Evolutionary conservation across 306 rosid species (phyloP), one percentile per base, ranked within the genome.

Genomic region (Trifolium fragiferum): DNA sequence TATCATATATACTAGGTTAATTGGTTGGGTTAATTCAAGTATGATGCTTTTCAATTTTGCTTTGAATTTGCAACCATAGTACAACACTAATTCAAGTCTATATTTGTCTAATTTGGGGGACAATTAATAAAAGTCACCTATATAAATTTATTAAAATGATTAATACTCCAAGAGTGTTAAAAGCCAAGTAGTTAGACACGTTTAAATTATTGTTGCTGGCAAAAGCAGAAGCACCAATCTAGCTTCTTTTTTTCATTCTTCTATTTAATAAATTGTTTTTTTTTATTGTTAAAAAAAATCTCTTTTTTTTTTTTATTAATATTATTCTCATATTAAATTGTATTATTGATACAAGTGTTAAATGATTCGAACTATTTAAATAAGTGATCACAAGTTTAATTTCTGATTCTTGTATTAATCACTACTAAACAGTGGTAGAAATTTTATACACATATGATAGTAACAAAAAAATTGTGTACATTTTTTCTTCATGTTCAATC

Each of bases 211-310:
- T 25, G 18, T 11, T 57, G 63, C 63, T 16, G 33, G 63, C 63
- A 57, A 57, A 57, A 25, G 4, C 63, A 57, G 9, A 57, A 57
- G 16, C 62, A 55, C 35, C 62, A 55, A 55, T 55, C 62, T 50
- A 15, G 1, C 11, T 16, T 16, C 16, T 50, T 50, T 6, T n/a
- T 50, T 50, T 16, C 23, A 50, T 50, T 50, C 10, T 50, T 50
- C 16, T 50, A 16, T 50, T n/a, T n/a, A n/a, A n/a, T n/a, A n/a
- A n/a, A n/a, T n/a, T n/a, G n/a, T n/a, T n/a, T n/a, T 7, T 16
- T n/a, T n/a, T 30, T 6, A n/a, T 16, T 16, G 16, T 50, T 16
- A 50, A 50, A n/a, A n/a, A n/a, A n/a, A n/a, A n/a, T 16, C 57
- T 2, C 57, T 14, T 50, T 46, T 46, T 12, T 40, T 10, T 40